Evolutionary conservation across 1,284 basidiomycete genomes (phyloP).

Genomic region (Rhodofomes roseus): DNA sequence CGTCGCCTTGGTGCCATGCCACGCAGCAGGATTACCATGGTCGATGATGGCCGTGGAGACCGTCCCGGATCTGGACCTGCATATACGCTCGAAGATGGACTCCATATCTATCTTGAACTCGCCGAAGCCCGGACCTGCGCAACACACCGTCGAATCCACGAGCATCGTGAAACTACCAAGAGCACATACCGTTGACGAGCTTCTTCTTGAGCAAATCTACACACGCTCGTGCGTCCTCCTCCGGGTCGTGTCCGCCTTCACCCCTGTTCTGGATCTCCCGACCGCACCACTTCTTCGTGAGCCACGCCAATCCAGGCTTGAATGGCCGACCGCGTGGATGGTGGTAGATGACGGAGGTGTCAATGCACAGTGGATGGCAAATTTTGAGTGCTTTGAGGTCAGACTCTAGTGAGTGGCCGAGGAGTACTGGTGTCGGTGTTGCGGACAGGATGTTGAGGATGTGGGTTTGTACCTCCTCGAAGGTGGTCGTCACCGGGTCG

Average conservation of each 20-base stretch:
- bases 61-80: conserved; percentile 41
- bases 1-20: conserved; percentile 81
- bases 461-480: conserved; percentile 71
- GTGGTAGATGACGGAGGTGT: conserved; percentile 85
- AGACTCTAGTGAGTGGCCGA: conserved; percentile 94
- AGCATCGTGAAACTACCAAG: not conserved
- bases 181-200: conserved; percentile 55
- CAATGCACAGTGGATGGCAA: conserved; percentile 81
- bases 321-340: conserved; percentile 87
- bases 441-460: conserved; percentile 54
- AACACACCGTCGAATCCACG: not conserved
- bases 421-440: conserved; percentile 70
- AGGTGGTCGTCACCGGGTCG: conserved; percentile 64
- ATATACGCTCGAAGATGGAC: conserved; percentile 82
- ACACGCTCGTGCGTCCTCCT: conserved; percentile 88
- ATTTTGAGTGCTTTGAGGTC: conserved; percentile 84
- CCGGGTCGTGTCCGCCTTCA: conserved; percentile 84
- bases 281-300: conserved; percentile 86
- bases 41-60: conserved; percentile 75
- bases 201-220: conserved; percentile 81
- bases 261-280: conserved; percentile 80
- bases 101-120: conserved; percentile 83
- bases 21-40: conserved; percentile 75
- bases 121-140: conserved; percentile 71
- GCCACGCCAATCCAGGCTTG: conserved; percentile 90